phyloP scores from a whole-genome alignment of 768 basidiomycete species.

The Termitomyces titanicus region DNA sequence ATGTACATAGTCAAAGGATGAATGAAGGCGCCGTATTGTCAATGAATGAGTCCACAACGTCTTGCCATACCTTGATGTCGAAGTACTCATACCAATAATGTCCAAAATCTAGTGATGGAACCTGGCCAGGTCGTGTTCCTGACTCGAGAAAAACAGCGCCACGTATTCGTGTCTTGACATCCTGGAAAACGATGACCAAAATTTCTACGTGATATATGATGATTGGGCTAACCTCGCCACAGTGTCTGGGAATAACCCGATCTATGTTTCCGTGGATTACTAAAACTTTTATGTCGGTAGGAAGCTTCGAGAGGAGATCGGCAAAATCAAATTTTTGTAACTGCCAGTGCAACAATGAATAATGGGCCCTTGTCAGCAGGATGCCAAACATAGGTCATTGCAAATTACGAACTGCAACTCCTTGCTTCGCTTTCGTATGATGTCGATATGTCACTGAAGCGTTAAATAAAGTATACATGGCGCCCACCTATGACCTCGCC shows the following conservation, averaged over 20 bases:
- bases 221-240: slow-evolving; percentile 22
- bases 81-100: slow-evolving; percentile 41
- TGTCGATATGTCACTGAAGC: not conserved
- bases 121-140: slow-evolving; percentile 26
- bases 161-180: slow-evolving; percentile 26
- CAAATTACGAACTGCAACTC: slow-evolving; percentile 20
- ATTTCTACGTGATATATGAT: not conserved
- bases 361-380: not conserved
- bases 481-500: slow-evolving; percentile 23
- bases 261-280: slow-evolving; percentile 40
- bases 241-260: slow-evolving; percentile 29
- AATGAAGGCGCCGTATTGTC: slow-evolving; percentile 2
- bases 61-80: slow-evolving; percentile 29
- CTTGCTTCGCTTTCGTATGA: slow-evolving; percentile 22
- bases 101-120: slow-evolving; percentile 35
- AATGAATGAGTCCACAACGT: slow-evolving; percentile 29
- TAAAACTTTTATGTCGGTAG: slow-evolving; percentile 29
- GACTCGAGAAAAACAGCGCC: slow-evolving; percentile 26
- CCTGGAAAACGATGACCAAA: slow-evolving; percentile 14
- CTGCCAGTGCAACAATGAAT: slow-evolving; percentile 18
- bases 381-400: not conserved
- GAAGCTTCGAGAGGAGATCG: slow-evolving; percentile 23
- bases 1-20: not conserved
- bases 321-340: slow-evolving; percentile 29
- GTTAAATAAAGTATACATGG: not conserved